Percentiles rank a stretch among this genome's conserved stretches.
Conservation (phyloP, 495 filamentous ascomycete genomes). For the Rusavskia elegans region DNA sequence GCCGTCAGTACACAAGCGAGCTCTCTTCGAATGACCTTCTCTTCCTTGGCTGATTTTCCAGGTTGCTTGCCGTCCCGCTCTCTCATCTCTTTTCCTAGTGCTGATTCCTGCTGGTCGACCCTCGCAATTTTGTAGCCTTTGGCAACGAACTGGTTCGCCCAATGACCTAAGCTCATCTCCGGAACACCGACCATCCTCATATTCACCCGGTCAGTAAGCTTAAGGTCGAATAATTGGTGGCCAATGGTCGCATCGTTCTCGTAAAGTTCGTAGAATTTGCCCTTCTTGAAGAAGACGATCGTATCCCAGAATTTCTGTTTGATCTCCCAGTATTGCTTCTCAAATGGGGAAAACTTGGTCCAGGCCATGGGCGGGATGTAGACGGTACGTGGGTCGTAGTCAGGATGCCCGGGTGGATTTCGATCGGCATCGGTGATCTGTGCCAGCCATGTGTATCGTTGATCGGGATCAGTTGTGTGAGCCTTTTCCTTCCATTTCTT, state of each 20-base stretch:
- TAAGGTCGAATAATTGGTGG: conserved; percentile 92
- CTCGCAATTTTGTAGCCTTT: conserved; percentile 93
- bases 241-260: conserved; percentile 97
- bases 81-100: conserved; percentile 94
- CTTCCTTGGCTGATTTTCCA: conserved; percentile 31
- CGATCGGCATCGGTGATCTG: conserved; percentile 68
- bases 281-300: conserved; percentile 99
- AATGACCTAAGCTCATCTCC: conserved; percentile 75
- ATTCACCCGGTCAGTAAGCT: conserved; percentile 95
- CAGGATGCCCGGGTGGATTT: conserved; percentile 63
- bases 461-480: conserved; percentile 60
- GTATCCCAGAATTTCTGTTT: conserved; percentile 97
- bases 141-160: conserved; percentile 88
- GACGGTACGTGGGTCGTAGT: conserved; percentile 83
- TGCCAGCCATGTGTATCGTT: conserved; percentile 81
- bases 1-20: conserved; percentile 78
- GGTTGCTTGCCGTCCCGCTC: conserved; percentile 49
- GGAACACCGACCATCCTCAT: conserved; percentile 98
- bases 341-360: conserved; percentile 74
- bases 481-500: conserved; percentile 55
- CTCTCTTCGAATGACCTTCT: conserved; percentile 81
- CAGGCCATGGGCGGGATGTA: conserved; percentile 70
- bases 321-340: conserved; percentile 99
- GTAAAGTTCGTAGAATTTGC: conserved; percentile 98
- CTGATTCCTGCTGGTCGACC: conserved; percentile 92